Conservation (phyloP, 1,139 yeast species). For the Protomyces inundatus region DNA sequence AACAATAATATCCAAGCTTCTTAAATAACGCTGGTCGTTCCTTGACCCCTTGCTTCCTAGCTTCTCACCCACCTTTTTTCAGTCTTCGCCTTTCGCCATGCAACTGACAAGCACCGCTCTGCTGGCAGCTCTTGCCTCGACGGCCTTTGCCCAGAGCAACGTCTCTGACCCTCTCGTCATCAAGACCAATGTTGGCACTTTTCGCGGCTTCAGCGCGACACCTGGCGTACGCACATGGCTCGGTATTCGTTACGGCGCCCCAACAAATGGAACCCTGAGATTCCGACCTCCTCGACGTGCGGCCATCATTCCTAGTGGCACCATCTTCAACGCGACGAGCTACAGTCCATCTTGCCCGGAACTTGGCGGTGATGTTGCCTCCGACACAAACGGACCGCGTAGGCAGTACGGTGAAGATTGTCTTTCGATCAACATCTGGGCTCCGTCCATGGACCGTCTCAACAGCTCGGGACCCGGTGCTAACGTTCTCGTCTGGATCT, state of each 20-base stretch:
- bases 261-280: slow-evolving; percentile 6
- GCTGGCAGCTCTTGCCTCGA: neutral
- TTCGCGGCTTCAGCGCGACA: slow-evolving; percentile 4
- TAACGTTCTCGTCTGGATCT: slow-evolving; percentile 14
- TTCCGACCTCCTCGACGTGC: slow-evolving; percentile 13
- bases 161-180: neutral
- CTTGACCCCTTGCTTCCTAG: too few species aligned
- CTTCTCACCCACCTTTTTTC: too few species aligned
- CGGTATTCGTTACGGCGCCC: slow-evolving; percentile 11
- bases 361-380: neutral
- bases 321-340: slow-evolving; percentile 1
- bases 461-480: slow-evolving; percentile 1
- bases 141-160: neutral
- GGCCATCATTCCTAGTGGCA: neutral
- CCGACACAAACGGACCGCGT: neutral
- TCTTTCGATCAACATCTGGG: slow-evolving; percentile 23
- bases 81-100: neutral
- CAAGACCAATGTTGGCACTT: slow-evolving; percentile 7
- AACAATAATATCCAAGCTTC: too few species aligned
- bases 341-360: slow-evolving; percentile 12
- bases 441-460: slow-evolving; percentile 7
- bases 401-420: slow-evolving; percentile 9
- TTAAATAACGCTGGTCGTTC: too few species aligned
- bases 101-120: neutral
- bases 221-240: slow-evolving; percentile 12